These are phyloP conservation scores for Candida albicans DNA, from an alignment of 1,139 yeast species.

Conservation along the genomic window DNA sequence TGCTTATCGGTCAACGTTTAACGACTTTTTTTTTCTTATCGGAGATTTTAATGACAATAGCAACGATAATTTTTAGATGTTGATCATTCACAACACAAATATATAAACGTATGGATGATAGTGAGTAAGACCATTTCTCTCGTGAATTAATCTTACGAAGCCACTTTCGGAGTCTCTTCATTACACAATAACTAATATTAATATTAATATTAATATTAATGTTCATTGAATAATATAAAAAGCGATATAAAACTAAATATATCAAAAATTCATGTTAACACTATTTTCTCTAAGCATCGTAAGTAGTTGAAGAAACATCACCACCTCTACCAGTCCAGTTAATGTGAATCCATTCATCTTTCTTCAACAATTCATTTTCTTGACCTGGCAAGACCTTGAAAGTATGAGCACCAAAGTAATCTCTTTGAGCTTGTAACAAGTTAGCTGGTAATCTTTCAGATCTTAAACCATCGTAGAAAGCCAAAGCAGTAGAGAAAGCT, in stretches of 20 bases:
- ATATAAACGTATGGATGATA: too few relatives aligned
- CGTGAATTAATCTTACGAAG: too few relatives aligned
- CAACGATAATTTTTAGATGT: too few relatives aligned
- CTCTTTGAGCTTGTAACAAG: slow-evolving; percentile 99
- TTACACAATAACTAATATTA: too few relatives aligned
- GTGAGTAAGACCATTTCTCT: too few relatives aligned
- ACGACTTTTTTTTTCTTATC: too few relatives aligned
- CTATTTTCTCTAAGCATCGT: slow-evolving; percentile 66
- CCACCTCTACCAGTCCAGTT: slow-evolving; percentile 99
- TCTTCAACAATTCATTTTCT: slow-evolving; percentile 75
- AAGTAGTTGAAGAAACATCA: slow-evolving; percentile 91
- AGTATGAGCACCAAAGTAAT: slow-evolving; percentile 99
- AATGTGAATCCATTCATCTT: slow-evolving; percentile 82
- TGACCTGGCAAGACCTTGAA: slow-evolving; percentile 90
- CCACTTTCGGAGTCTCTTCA: too few relatives aligned
- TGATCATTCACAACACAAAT: too few relatives aligned
- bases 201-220: not conserved
- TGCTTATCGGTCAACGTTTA: too few relatives aligned
- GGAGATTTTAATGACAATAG: too few relatives aligned
- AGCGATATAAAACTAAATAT: not conserved
- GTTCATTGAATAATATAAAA: not conserved
- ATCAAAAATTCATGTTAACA: not conserved
- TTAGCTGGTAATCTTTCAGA: slow-evolving; percentile 94
- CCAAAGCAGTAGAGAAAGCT: slow-evolving; percentile 93
- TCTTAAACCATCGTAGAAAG: slow-evolving; percentile 99